phyloP scores from a whole-genome alignment of 169 alveolate genomes.

The Plasmodium chabaudi region DNA sequence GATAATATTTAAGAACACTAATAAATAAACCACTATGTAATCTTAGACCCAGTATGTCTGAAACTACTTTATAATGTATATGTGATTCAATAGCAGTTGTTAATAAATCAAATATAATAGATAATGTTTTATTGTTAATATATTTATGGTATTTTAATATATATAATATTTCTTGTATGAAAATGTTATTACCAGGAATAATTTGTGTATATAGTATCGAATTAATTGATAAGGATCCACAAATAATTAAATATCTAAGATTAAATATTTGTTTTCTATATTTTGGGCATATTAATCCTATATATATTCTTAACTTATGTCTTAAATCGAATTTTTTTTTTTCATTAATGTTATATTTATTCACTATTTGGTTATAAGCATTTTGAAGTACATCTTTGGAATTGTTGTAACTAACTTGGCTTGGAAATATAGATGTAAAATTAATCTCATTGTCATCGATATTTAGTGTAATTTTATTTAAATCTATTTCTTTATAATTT shows the following conservation, averaged over 20 bases:
- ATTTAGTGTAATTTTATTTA: conserved; percentile 23
- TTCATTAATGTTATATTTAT: conserved; percentile 28
- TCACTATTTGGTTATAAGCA: conserved; percentile 37
- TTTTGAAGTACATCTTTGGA: conserved; percentile 23
- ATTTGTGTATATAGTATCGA: conserved; percentile 50
- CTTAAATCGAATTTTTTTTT: conserved; percentile 48
- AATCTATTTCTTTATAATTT: conserved; percentile 28
- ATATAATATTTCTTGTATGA: conserved; percentile 64
- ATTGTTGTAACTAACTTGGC: conserved; percentile 25
- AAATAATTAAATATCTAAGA: conserved; percentile 43
- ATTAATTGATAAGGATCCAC: conserved; percentile 62
- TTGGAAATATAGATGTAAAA: conserved; percentile 68
- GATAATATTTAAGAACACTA: conserved; percentile 58
- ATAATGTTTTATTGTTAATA: conserved; percentile 44
- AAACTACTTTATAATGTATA: conserved; percentile 54
- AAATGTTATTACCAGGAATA: conserved; percentile 40
- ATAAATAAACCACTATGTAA: conserved; percentile 72
- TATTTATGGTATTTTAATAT: conserved; percentile 50
- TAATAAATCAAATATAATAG: conserved; percentile 41
- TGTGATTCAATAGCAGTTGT: conserved; percentile 68
- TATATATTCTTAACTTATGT: conserved; percentile 64
- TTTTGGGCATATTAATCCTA: conserved; percentile 74
- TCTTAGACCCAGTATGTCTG: conserved; percentile 64
- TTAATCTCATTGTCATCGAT: conserved; percentile 38
- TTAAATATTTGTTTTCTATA: conserved; percentile 61